These are phyloP conservation scores for Pichia sp. DNA, from an alignment of 1,139 yeast species.

Conservation along the genomic window DNA sequence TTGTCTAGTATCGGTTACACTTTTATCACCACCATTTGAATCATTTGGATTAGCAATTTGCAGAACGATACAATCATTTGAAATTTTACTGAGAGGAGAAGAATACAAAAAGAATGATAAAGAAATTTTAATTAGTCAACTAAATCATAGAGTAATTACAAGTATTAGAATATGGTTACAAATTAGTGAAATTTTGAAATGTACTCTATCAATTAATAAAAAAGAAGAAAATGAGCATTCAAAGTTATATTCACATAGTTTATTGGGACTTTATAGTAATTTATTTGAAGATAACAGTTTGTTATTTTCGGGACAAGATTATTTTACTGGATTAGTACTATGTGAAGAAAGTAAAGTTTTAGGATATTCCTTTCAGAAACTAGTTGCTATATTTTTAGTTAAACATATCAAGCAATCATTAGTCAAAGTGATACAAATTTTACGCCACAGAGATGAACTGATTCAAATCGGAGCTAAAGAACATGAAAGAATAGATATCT, in stretches of 20 bases:
- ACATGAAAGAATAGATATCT: background rate
- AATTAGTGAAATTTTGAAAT: constrained; percentile 25
- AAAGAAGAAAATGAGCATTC: constrained; percentile 14
- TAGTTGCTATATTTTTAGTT: constrained; percentile 30
- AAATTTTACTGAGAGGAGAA: constrained; percentile 59
- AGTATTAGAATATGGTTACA: constrained; percentile 45
- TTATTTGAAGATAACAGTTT: constrained; percentile 22
- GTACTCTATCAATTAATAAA: constrained; percentile 15
- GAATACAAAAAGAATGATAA: constrained; percentile 18
- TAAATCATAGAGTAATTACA: constrained; percentile 54
- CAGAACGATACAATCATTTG: constrained; percentile 56
- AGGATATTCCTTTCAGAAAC: constrained; percentile 31
- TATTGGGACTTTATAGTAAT: constrained; percentile 24
- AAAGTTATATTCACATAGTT: constrained; percentile 24
- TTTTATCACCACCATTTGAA: constrained; percentile 27
- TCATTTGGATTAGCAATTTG: constrained; percentile 34
- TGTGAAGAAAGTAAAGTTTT: constrained; percentile 34
- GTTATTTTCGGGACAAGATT: constrained; percentile 40
- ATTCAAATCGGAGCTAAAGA: background rate
- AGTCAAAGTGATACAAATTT: constrained; percentile 19
- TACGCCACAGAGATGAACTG: constrained; percentile 8
- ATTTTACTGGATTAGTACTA: constrained; percentile 46
- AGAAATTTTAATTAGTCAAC: constrained; percentile 43
- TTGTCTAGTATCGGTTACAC: constrained; percentile 19
- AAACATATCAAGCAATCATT: constrained; percentile 27